Evolutionary conservation across 2,329 filamentous ascomycete species (phyloP), one percentile per base, ranked within the genome.

Genomic region (Thermothelomyces thermophilus): DNA sequence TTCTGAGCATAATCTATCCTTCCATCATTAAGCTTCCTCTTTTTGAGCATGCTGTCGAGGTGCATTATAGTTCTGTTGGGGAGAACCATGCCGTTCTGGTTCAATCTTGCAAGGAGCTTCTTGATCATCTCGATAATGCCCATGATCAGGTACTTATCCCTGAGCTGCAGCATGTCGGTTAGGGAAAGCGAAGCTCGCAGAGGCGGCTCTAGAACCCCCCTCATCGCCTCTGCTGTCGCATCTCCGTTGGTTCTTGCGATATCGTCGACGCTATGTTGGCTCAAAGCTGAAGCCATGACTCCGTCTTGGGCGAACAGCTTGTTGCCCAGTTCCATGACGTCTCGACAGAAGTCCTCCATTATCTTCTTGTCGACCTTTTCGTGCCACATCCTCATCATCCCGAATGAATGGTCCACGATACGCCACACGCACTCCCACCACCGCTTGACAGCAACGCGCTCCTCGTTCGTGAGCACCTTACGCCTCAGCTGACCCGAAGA

Each of bases 281-380:
- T 65, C 33, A 90, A 66, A 11, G 87, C 86, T 40, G 84, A 86
- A 2, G 87, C 81, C 55, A 98, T 83, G 51, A 96, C 78, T 44
- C 83, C 84, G 64, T 94, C 93, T 59, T 95, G 84, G 35, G 87
- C 83, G 62, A 97, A 87, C 1, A 95, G 76, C 31, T 80, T 77
- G 62, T 95, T 87, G 0, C 91, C 90, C 62, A 95, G 87, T 60
- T 97, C 89, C 80, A 98, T 98, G 13, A 87, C 87, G 63, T 95
- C 89, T 57, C 93, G 84, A 63, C 90, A 96, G 62, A 97, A 96
- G 50, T 95, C 84, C 60, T 90, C 84, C 87, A 98, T 90, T 47
- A 80, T 74, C 17, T 74, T 69, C 63, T 89, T 93, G 44, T 91
- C 84, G 51, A 87, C 81, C 3, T 77, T 77, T 13, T 80, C 72